These are phyloP conservation scores for Mediolabrus comicus DNA, from an alignment of 108 stramenopile genomes.

Conservation along the genomic window DNA sequence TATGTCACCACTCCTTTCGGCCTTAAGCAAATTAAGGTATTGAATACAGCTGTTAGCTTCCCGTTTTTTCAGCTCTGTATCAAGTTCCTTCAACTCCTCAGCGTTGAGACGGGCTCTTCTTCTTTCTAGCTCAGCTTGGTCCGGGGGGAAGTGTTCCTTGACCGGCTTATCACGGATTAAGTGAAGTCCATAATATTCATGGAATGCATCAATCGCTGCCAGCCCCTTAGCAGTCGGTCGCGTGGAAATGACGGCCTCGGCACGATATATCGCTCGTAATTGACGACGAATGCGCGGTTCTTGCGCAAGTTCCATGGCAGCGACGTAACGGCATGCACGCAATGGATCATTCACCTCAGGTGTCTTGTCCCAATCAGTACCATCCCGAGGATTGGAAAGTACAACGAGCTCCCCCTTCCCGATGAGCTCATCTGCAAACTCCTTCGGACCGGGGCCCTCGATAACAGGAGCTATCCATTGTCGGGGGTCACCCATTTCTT, in stretches of 20 bases:
- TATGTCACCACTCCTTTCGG: constrained; percentile 70
- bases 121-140: constrained; percentile 49
- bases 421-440: constrained; percentile 76
- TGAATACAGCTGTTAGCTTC: constrained; percentile 77
- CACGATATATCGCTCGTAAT: constrained; percentile 69
- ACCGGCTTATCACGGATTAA: constrained; percentile 75
- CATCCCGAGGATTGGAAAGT: constrained; percentile 54
- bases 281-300: constrained; percentile 80
- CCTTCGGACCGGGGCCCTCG: constrained; percentile 44
- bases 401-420: constrained; percentile 82
- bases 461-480: constrained; percentile 76
- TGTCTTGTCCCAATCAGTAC: constrained; percentile 45
- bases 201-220: constrained; percentile 78
- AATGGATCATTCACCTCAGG: constrained; percentile 66
- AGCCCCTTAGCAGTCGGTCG: constrained; percentile 81
- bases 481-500: constrained; percentile 50
- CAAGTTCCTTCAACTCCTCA: constrained; percentile 68
- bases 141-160: constrained; percentile 82
- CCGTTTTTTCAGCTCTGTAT: constrained; percentile 57
- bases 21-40: constrained; percentile 82
- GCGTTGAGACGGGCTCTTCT: constrained; percentile 47
- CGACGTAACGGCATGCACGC: constrained; percentile 82
- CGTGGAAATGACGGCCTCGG: constrained; percentile 70
- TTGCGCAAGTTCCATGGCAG: constrained; percentile 85
- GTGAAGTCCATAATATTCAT: constrained; percentile 87